A percentile compares a stretch with the other conserved stretches of the same genome.
phyloP scores from a whole-genome alignment of 2,329 filamentous ascomycete species.

The Colletotrichum sidae region DNA sequence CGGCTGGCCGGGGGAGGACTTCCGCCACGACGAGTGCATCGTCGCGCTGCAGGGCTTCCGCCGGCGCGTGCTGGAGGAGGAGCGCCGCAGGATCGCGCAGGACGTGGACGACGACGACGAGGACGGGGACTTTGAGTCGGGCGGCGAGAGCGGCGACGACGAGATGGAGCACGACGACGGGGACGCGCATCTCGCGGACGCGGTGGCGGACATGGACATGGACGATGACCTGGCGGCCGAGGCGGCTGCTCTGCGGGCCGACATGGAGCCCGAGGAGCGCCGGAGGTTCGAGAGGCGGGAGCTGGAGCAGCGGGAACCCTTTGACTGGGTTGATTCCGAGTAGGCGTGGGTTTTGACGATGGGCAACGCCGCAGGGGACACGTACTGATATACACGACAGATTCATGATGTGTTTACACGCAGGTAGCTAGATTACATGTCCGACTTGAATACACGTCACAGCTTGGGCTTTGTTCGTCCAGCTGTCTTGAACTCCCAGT shows the following conservation, averaged over 20 bases:
- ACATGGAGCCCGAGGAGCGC: conserved; percentile 30
- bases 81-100: conserved; percentile 5
- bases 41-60: conserved; percentile 25
- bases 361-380: no score
- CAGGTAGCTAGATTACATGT: no score
- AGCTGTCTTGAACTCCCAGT: not conserved
- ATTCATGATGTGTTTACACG: no score
- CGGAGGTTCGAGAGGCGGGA: conserved; percentile 11
- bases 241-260: conserved; percentile 22
- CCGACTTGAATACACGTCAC: no score
- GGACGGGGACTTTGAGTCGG: conserved; percentile 26
- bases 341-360: not conserved
- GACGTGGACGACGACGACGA: conserved; percentile 31
- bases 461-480: not conserved
- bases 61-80: conserved; percentile 6
- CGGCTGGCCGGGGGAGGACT: conserved; percentile 20
- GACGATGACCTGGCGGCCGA: conserved; percentile 30
- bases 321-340: conserved; percentile 29
- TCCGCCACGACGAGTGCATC: conserved; percentile 32
- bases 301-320: conserved; percentile 3
- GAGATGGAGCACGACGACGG: conserved; percentile 14
- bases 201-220: conserved; percentile 32
- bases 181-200: conserved; percentile 16
- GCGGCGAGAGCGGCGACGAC: conserved; percentile 23
- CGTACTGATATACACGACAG: no score